Evolutionary conservation across 345 rosid species (phyloP).

Genomic region (Linum usitatissimum): DNA sequence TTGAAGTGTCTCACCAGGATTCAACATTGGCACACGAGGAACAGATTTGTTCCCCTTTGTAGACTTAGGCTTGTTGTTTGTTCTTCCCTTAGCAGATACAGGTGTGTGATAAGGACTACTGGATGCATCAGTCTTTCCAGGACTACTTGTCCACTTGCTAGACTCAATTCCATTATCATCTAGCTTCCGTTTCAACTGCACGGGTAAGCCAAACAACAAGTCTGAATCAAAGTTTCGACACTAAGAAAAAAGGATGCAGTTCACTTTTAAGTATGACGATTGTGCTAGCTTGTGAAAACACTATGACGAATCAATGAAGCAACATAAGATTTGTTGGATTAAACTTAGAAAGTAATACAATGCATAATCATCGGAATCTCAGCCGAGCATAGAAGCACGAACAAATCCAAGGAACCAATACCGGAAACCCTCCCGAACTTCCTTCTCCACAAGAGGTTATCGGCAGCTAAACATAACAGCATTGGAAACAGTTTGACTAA

Average conservation of each 20-base stretch:
- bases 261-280: not conserved
- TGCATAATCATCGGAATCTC: not conserved
- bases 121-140: slow-evolving; percentile 32
- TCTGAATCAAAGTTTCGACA: not conserved
- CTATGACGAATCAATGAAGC: not conserved
- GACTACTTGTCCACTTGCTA: slow-evolving; percentile 33
- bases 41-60: slow-evolving; percentile 43
- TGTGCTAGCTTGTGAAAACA: not conserved
- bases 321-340: not conserved
- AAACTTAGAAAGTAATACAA: not conserved
- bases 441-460: not conserved
- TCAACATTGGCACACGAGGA: slow-evolving; percentile 66
- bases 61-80: slow-evolving; percentile 45
- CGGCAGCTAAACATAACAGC: not conserved
- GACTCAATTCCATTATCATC: slow-evolving; percentile 34
- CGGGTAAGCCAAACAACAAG: slow-evolving; percentile 18
- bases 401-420: not conserved
- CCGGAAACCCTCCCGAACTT: not conserved
- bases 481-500: not conserved
- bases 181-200: slow-evolving; percentile 51
- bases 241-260: not conserved
- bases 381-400: not conserved
- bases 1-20: slow-evolving; percentile 39
- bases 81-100: slow-evolving; percentile 58
- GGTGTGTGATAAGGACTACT: slow-evolving; percentile 63